These are phyloP conservation scores for Papiliotrema flavescens DNA, from an alignment of 1,284 basidiomycete genomes.

Conservation along the genomic window DNA sequence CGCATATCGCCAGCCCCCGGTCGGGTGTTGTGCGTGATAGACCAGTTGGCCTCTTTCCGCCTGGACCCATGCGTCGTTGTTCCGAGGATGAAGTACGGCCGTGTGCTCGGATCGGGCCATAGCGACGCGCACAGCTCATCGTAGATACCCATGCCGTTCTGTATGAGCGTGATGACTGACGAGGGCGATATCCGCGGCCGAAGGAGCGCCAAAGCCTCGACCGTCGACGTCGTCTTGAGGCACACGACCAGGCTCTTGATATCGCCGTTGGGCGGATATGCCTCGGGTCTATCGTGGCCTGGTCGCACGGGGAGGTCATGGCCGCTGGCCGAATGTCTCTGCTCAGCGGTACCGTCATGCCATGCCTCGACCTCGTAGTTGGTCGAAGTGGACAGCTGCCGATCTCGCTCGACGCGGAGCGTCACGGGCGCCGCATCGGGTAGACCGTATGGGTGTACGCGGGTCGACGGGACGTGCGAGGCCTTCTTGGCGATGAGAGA, in stretches of 20 bases:
- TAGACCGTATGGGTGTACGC: neutral
- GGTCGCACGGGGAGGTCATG: neutral
- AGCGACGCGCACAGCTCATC: conserved; percentile 67
- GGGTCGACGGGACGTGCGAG: conserved; percentile 1
- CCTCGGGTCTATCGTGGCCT: neutral
- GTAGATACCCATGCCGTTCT: conserved; percentile 88
- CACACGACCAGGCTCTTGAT: conserved; percentile 62
- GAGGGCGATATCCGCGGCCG: conserved; percentile 61
- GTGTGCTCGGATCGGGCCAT: conserved; percentile 66
- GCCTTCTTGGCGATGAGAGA: conserved; percentile 61
- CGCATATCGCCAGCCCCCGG: conserved; percentile 60
- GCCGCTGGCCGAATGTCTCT: neutral
- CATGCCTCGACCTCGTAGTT: conserved; percentile 23
- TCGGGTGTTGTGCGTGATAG: conserved; percentile 56
- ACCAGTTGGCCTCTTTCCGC: conserved; percentile 4
- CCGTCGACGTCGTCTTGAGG: conserved; percentile 69
- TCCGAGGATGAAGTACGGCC: conserved; percentile 83
- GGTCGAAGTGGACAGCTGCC: conserved; percentile 9
- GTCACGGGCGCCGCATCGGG: neutral
- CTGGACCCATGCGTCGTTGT: conserved; percentile 72
- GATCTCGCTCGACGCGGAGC: conserved; percentile 4
- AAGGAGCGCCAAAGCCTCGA: conserved; percentile 60
- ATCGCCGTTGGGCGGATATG: conserved; percentile 22
- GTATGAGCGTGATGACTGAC: conserved; percentile 82
- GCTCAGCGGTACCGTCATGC: conserved; percentile 1